These are phyloP conservation scores for Heliamphora exappendiculata DNA, from an alignment of 148 eudicot species.

Conservation along the genomic window DNA sequence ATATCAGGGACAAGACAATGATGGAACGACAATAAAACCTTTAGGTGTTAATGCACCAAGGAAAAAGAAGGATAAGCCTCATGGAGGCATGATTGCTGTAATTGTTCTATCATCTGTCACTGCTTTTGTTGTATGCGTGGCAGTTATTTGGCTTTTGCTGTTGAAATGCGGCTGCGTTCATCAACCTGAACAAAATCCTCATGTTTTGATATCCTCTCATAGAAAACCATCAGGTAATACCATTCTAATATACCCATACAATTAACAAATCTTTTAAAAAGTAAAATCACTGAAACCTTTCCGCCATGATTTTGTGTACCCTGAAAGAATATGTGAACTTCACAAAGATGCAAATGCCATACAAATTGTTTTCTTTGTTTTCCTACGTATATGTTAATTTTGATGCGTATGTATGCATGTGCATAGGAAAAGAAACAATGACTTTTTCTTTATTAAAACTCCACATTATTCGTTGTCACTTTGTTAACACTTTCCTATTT, in stretches of 20 bases:
- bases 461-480: background rate
- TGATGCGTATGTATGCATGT: background rate
- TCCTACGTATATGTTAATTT: background rate
- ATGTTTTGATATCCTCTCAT: constrained; percentile 30
- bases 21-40: constrained; percentile 51
- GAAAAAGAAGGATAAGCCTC: constrained; percentile 30
- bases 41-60: constrained; percentile 61
- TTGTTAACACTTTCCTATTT: background rate
- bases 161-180: constrained; percentile 30
- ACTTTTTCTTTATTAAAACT: background rate
- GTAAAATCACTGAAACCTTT: background rate
- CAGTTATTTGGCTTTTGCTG: constrained; percentile 43
- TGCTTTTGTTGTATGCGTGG: constrained; percentile 49
- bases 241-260: background rate
- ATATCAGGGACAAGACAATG: constrained; percentile 35
- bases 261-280: background rate
- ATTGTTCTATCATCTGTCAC: constrained; percentile 62
- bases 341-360: background rate
- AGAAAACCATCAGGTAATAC: constrained; percentile 58
- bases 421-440: background rate
- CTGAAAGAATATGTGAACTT: constrained; percentile 3
- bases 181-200: constrained; percentile 22
- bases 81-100: constrained; percentile 34
- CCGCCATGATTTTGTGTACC: background rate
- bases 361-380: background rate